Percentiles rank a stretch among this genome's conserved stretches.
Conservation (phyloP, 805 yeast species). For the Metschnikowia gruessii region DNA sequence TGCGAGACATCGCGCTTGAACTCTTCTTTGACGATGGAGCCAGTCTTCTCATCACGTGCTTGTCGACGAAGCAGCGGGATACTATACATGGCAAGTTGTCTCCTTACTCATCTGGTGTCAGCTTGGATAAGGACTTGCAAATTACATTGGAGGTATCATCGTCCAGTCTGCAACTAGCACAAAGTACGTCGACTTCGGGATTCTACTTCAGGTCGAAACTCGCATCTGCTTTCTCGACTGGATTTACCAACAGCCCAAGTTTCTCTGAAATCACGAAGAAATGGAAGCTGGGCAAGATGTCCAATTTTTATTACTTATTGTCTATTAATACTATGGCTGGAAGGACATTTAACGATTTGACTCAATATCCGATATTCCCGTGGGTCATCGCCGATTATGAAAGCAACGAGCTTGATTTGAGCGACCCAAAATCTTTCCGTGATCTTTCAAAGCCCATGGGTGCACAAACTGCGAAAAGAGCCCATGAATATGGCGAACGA, state of each 20-base stretch:
- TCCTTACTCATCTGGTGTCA: conserved; percentile 46
- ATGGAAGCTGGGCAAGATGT: conserved; percentile 77
- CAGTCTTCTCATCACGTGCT: conserved; percentile 65
- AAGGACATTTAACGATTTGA: conserved; percentile 80
- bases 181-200: conserved; percentile 15
- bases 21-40: conserved; percentile 71
- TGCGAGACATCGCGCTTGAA: conserved; percentile 80
- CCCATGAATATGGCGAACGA: conserved; percentile 62
- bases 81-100: conserved; percentile 48
- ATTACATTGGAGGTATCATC: conserved; percentile 53
- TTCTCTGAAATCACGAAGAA: conserved; percentile 49
- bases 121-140: conserved; percentile 53
- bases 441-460: conserved; percentile 92
- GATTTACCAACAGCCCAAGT: conserved; percentile 23
- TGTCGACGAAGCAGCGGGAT: conserved; percentile 54
- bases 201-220: conserved; percentile 26
- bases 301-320: conserved; percentile 81
- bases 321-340: conserved; percentile 83
- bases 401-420: conserved; percentile 65
- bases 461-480: conserved; percentile 65
- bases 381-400: conserved; percentile 86
- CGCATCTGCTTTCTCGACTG: conserved; percentile 36
- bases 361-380: conserved; percentile 90
- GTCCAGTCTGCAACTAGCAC: conserved; percentile 17
- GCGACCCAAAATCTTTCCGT: conserved; percentile 59